Percentiles rank a stretch among this genome's conserved stretches.
These are phyloP conservation scores for Phaeoacremonium minimum DNA, from an alignment of 2,329 filamentous ascomycete species.

Conservation along the genomic window DNA sequence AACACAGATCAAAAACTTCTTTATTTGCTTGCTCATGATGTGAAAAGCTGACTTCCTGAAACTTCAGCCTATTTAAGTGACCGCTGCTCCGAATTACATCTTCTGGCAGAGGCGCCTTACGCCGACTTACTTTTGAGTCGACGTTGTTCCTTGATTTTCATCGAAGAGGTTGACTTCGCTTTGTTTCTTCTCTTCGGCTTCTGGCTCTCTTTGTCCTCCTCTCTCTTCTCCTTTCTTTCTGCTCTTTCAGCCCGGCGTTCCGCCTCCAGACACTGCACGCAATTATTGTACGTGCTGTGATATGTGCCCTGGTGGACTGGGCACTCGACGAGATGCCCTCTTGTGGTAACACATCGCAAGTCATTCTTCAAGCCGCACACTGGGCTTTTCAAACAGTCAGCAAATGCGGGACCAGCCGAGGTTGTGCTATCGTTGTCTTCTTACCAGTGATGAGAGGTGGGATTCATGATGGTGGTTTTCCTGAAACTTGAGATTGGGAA, in stretches of 20 bases:
- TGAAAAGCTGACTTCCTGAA: background rate
- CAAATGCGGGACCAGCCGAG: too few relatives aligned
- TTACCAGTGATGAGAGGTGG: too few relatives aligned
- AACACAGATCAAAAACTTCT: too few relatives aligned
- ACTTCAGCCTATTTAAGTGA: background rate
- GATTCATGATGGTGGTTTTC: too few relatives aligned
- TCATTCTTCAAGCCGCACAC: slow-evolving; percentile 1
- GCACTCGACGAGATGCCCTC: slow-evolving; percentile 2
- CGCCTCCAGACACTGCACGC: slow-evolving; percentile 2
- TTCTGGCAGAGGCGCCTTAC: background rate
- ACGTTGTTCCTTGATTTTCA: slow-evolving; percentile 3
- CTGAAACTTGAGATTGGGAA: too few relatives aligned
- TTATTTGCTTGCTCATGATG: background rate
- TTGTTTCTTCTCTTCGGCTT: slow-evolving; percentile 5
- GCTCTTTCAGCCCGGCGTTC: background rate
- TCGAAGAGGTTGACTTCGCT: background rate
- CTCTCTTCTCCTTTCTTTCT: slow-evolving; percentile 21
- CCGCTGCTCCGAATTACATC: background rate
- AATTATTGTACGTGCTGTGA: background rate
- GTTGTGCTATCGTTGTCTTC: too few relatives aligned
- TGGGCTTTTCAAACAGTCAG: too few relatives aligned
- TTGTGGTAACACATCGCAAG: background rate
- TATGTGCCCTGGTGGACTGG: background rate
- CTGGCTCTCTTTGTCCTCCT: slow-evolving; percentile 1
- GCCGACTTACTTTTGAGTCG: background rate